phyloP scores from a whole-genome alignment of 305 asterid genomes.

The Fraxinus ornus region DNA sequence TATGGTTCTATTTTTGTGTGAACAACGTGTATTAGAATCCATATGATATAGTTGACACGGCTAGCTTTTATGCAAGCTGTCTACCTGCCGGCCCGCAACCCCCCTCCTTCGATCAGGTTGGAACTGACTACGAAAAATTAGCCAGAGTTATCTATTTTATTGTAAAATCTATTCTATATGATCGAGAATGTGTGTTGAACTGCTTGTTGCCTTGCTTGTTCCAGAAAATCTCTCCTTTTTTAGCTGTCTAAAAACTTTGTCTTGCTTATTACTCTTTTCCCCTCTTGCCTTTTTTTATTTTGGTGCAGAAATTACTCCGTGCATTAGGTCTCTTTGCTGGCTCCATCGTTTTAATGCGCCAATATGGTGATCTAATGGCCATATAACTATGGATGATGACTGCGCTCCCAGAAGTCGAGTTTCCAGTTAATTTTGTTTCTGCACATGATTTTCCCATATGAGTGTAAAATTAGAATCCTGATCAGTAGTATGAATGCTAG shows the following conservation, averaged over 20 bases:
- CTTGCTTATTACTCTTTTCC: neutral
- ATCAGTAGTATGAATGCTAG: neutral
- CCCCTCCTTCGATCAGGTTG: neutral
- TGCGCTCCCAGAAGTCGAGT: conserved; percentile 11
- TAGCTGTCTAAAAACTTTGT: neutral
- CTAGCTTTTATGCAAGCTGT: neutral
- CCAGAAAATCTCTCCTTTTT: neutral
- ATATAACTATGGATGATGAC: conserved; percentile 34
- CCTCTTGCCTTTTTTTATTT: neutral
- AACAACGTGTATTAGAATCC: neutral
- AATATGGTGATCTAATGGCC: conserved; percentile 82
- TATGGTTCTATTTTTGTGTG: neutral
- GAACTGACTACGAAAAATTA: neutral
- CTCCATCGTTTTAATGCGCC: conserved; percentile 75
- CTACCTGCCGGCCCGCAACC: neutral
- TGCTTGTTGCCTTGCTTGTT: conserved; percentile 4
- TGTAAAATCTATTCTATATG: neutral
- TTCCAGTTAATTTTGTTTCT: conserved; percentile 22
- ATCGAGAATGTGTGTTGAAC: neutral
- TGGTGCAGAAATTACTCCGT: conserved; percentile 72
- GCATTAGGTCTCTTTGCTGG: conserved; percentile 80
- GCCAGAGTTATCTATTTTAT: neutral
- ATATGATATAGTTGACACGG: neutral
- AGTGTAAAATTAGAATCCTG: neutral
- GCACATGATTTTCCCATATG: neutral